Conservation (phyloP, 1,139 yeast species). For the Debaryomyces udenii region DNA sequence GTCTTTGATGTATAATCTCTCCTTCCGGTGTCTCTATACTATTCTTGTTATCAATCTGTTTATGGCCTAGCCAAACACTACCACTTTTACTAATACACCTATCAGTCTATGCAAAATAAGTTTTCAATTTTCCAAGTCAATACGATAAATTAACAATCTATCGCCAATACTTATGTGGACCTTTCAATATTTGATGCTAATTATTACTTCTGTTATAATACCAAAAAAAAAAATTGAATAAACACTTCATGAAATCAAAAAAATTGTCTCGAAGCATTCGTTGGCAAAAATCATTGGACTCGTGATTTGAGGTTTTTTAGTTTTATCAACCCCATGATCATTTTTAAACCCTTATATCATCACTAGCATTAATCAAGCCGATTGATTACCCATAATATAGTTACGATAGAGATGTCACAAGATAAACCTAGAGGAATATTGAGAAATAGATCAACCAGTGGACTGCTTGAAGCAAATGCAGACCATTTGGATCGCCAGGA, state of each 20-base stretch:
- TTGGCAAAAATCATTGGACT: constrained; percentile 6
- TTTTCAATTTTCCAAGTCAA: neutral
- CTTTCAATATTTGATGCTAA: too few species aligned
- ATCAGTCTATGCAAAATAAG: neutral
- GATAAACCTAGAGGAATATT: constrained; percentile 46
- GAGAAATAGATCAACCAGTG: constrained; percentile 35
- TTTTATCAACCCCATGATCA: constrained; percentile 5
- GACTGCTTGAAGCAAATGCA: constrained; percentile 11
- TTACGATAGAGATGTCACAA: constrained; percentile 21
- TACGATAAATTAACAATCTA: neutral
- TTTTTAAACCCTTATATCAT: neutral
- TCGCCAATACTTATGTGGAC: neutral
- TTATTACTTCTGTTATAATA: too few species aligned
- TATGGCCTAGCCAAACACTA: too few species aligned
- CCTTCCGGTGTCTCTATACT: neutral
- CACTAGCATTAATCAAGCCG: too few species aligned
- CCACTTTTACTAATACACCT: too few species aligned
- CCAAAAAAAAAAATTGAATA: neutral
- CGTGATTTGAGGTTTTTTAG: constrained; percentile 3
- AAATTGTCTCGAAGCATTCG: constrained; percentile 8
- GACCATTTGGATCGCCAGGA: constrained; percentile 46
- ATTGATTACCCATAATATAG: neutral
- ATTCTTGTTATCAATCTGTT: too few species aligned
- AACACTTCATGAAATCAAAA: constrained; percentile 1
- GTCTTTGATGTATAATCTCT: constrained; percentile 1